Evolutionary conservation across 352 stramenopile species (phyloP).

Genomic region (Poterioochromonas sp.): DNA sequence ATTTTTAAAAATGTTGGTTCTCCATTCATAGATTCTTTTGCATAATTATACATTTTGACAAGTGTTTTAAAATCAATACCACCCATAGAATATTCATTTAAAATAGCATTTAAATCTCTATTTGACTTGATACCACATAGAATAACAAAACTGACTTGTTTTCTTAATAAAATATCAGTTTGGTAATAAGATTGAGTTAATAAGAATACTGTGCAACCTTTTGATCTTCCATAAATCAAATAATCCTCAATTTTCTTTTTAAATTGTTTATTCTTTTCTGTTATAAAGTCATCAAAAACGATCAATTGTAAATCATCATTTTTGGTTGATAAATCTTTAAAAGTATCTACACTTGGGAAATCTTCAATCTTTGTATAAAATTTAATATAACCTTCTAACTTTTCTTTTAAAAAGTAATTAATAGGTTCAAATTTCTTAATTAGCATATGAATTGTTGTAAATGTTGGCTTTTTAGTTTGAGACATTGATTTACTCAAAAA

Average conservation of each 20-base stretch:
- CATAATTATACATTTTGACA: background rate
- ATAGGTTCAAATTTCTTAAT: background rate
- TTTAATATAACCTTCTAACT: background rate
- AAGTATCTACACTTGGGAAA: background rate
- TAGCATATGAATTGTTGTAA: background rate
- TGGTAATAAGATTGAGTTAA: constrained; percentile 1
- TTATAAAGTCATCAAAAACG: background rate
- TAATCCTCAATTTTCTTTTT: background rate
- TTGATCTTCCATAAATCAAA: background rate
- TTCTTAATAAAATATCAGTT: background rate
- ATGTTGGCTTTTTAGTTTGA: background rate
- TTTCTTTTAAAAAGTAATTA: background rate
- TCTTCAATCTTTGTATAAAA: background rate
- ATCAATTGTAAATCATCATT: background rate
- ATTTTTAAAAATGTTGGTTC: background rate
- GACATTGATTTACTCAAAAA: background rate
- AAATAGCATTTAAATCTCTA: background rate
- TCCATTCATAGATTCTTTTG: background rate
- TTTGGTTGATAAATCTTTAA: background rate
- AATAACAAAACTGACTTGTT: background rate
- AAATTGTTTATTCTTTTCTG: background rate
- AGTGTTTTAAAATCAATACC: background rate
- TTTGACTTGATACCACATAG: background rate
- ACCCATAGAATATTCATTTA: background rate
- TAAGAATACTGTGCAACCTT: background rate